phyloP scores from a whole-genome alignment of 495 filamentous ascomycete genomes.

The Podospora sp. region DNA sequence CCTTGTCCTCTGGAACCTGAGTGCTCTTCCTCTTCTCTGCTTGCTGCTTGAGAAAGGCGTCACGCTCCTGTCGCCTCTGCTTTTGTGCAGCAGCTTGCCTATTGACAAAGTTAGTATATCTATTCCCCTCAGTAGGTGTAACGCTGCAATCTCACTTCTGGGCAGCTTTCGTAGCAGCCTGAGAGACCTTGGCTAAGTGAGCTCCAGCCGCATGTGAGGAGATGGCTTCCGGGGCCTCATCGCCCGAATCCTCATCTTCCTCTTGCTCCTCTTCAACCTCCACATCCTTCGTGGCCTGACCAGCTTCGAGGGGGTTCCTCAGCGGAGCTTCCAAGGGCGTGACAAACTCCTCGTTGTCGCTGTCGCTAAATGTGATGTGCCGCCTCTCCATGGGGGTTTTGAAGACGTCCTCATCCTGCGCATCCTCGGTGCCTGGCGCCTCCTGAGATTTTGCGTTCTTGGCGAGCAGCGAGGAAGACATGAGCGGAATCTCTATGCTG shows the following conservation, averaged over 20 bases:
- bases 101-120: slow-evolving; percentile 16
- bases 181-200: slow-evolving; percentile 37
- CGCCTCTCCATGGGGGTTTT: slow-evolving; percentile 34
- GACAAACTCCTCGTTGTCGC: slow-evolving; percentile 38
- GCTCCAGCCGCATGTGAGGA: slow-evolving; percentile 44
- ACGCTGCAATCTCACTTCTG: slow-evolving; percentile 38
- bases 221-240: slow-evolving; percentile 50
- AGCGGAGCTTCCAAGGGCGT: slow-evolving; percentile 37
- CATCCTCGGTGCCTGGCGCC: slow-evolving; percentile 23
- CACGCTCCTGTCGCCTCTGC: slow-evolving; percentile 50
- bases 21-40: slow-evolving; percentile 43
- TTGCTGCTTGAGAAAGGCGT: slow-evolving; percentile 49
- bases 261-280: slow-evolving; percentile 38
- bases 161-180: slow-evolving; percentile 43
- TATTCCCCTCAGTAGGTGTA: neutral
- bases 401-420: slow-evolving; percentile 25
- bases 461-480: slow-evolving; percentile 24
- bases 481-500: slow-evolving; percentile 37
- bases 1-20: slow-evolving; percentile 23
- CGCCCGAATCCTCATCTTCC: slow-evolving; percentile 41
- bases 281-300: slow-evolving; percentile 13
- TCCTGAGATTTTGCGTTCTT: slow-evolving; percentile 2
- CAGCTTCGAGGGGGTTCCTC: slow-evolving; percentile 30
- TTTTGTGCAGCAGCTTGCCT: slow-evolving; percentile 48
- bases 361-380: slow-evolving; percentile 38